A percentile compares a stretch with the other conserved stretches of the same genome.
phyloP scores from a whole-genome alignment of 2,329 filamentous ascomycete genomes.

The Apiospora sp. region DNA sequence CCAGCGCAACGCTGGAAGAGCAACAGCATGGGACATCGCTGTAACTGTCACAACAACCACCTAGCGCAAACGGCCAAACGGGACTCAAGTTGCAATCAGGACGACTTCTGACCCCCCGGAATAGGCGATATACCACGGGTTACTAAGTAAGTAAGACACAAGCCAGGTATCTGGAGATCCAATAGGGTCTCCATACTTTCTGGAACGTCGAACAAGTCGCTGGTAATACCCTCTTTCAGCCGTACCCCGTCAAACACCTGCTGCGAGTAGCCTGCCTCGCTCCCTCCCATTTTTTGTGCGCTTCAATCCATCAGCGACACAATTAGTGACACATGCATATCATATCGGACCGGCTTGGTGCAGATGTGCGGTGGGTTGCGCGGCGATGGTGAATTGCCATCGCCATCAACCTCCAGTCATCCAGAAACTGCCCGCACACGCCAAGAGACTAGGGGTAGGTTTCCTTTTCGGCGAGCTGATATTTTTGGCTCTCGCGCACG shows the following conservation, averaged over 20 bases:
- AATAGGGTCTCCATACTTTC: constrained; percentile 10
- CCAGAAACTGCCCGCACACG: constrained; percentile 17
- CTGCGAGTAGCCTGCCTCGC: background rate
- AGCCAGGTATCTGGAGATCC: constrained; percentile 14
- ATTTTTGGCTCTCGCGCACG: too few relatives aligned
- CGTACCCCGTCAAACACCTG: constrained; percentile 7
- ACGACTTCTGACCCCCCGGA: background rate
- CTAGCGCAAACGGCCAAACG: constrained; percentile 12
- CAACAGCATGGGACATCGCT: constrained; percentile 11
- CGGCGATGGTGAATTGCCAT: constrained; percentile 12
- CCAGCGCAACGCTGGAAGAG: background rate
- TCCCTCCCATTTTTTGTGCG: background rate
- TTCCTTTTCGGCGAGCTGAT: too few relatives aligned
- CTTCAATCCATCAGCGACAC: background rate
- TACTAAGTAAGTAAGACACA: constrained; percentile 4
- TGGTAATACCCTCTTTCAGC: constrained; percentile 21
- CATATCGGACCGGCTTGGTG: constrained; percentile 17
- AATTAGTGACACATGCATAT: constrained; percentile 12
- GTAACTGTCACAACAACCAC: background rate
- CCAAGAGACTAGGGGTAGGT: constrained; percentile 15
- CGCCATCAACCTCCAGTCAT: constrained; percentile 3
- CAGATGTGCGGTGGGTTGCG: background rate
- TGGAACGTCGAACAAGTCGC: constrained; percentile 11
- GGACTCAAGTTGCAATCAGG: background rate
- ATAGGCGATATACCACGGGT: constrained; percentile 11